phyloP scores from a whole-genome alignment of 1,139 yeast genomes.

The Pichia sp. region DNA sequence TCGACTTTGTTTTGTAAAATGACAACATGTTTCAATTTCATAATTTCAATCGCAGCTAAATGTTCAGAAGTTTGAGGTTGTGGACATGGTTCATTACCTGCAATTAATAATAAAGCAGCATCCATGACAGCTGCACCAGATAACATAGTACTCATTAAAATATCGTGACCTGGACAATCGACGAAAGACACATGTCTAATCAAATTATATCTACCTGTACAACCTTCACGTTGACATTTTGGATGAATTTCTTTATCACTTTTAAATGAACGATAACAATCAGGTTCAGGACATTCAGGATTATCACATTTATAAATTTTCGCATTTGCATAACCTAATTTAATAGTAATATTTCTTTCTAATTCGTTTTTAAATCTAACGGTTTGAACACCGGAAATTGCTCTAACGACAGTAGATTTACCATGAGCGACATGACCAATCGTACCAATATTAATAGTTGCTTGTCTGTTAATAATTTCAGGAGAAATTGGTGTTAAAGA shows the following conservation, averaged over 20 bases:
- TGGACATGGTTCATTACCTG: conserved; percentile 98
- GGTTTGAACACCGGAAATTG: conserved; percentile 97
- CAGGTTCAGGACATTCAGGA: conserved; percentile 87
- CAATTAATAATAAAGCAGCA: conserved; percentile 91
- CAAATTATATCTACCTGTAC: conserved; percentile 76
- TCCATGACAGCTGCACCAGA: conserved; percentile 99
- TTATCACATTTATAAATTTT: conserved; percentile 92
- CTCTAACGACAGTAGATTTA: conserved; percentile 96
- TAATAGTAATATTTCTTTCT: conserved; percentile 98
- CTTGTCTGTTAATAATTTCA: conserved; percentile 96
- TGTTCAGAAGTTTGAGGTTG: conserved; percentile 99
- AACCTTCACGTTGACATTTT: conserved; percentile 79
- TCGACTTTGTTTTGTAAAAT: conserved; percentile 97
- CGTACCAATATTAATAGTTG: conserved; percentile 97
- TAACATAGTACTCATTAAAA: conserved; percentile 99
- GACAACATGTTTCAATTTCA: conserved; percentile 95
- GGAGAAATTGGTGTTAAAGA: conserved; percentile 81
- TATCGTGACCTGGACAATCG: conserved; percentile 99
- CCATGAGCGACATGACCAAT: conserved; percentile 99
- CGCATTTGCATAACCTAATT: conserved; percentile 97
- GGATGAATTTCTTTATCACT: conserved; percentile 94
- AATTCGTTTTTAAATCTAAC: conserved; percentile 98
- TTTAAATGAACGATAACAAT: conserved; percentile 88
- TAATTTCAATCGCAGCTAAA: conserved; percentile 97
- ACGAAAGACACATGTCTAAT: conserved; percentile 97